Conservation (phyloP, 768 basidiomycete genomes). For the Hericium erinaceus region DNA sequence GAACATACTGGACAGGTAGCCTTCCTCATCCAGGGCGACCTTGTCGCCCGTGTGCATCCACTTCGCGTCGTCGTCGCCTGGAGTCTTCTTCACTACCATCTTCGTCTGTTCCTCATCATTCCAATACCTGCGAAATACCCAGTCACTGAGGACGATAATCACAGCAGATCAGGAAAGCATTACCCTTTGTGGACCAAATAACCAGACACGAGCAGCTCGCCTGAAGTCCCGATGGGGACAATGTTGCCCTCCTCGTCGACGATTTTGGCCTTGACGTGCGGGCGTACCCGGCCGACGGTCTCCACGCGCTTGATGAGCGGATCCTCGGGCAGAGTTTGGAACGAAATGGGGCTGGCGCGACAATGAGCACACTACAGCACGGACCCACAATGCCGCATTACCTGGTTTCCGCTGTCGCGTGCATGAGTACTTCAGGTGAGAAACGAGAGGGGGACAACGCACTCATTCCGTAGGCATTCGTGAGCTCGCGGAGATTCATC, state of each 20-base stretch:
- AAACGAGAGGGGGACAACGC: slow-evolving; percentile 18
- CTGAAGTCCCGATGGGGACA: slow-evolving; percentile 65
- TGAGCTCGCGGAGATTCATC: slow-evolving; percentile 60
- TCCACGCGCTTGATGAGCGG: slow-evolving; percentile 68
- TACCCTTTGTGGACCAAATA: slow-evolving; percentile 78
- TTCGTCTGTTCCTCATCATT: slow-evolving; percentile 58
- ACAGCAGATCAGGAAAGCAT: neutral
- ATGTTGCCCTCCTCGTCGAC: slow-evolving; percentile 47
- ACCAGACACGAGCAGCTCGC: slow-evolving; percentile 66
- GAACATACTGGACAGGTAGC: slow-evolving; percentile 59
- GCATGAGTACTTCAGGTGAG: neutral
- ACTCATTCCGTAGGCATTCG: slow-evolving; percentile 87
- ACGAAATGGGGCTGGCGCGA: slow-evolving; percentile 60
- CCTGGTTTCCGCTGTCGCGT: slow-evolving; percentile 62
- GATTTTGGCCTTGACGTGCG: slow-evolving; percentile 71
- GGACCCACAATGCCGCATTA: slow-evolving; percentile 12
- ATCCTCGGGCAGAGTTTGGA: slow-evolving; percentile 67
- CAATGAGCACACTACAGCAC: neutral
- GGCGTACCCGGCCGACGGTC: slow-evolving; percentile 69
- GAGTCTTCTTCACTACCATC: slow-evolving; percentile 41
- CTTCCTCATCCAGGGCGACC: slow-evolving; percentile 73
- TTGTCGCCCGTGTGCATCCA: slow-evolving; percentile 88
- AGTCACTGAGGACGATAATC: neutral
- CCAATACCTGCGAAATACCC: slow-evolving; percentile 53
- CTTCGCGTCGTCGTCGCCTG: slow-evolving; percentile 40